phyloP scores from a whole-genome alignment of 1,284 basidiomycete genomes.

The Cutaneotrichosporon dermatis region DNA sequence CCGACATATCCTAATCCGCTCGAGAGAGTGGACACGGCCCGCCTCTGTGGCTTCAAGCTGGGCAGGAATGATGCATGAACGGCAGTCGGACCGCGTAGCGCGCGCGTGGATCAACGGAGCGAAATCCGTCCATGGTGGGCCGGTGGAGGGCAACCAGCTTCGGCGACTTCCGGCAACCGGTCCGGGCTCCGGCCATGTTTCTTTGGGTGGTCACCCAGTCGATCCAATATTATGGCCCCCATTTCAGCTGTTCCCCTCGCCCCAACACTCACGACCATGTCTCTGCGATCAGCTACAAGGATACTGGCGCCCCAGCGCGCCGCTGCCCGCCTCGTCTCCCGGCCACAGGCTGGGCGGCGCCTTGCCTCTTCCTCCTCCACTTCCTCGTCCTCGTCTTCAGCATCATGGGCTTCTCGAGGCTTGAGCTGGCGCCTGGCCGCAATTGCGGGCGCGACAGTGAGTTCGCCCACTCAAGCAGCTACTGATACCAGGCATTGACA shows the following conservation, averaged over 20 bases:
- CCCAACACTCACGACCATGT: background rate
- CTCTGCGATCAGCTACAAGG: background rate
- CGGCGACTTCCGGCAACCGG: too few species aligned
- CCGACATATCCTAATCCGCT: too few species aligned
- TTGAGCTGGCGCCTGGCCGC: background rate
- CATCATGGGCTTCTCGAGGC: background rate
- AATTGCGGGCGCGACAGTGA: background rate
- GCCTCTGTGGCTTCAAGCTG: too few species aligned
- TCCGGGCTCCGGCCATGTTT: too few species aligned
- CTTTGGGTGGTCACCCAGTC: background rate
- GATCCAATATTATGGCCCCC: background rate
- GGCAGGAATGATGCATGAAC: too few species aligned
- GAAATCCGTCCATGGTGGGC: too few species aligned
- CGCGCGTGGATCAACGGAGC: too few species aligned
- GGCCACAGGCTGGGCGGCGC: background rate
- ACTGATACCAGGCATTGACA: constrained; percentile 4
- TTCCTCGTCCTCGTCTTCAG: background rate
- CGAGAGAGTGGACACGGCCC: too few species aligned
- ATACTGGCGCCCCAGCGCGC: background rate
- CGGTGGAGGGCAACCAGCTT: too few species aligned
- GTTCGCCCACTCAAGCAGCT: background rate
- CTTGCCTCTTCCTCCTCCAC: background rate
- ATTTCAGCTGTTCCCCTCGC: background rate
- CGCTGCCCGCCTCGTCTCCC: background rate
- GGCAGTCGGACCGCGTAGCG: too few species aligned